Evolutionary conservation across 139 green algal genomes (phyloP).

Genomic region (Chlorella sp.): DNA sequence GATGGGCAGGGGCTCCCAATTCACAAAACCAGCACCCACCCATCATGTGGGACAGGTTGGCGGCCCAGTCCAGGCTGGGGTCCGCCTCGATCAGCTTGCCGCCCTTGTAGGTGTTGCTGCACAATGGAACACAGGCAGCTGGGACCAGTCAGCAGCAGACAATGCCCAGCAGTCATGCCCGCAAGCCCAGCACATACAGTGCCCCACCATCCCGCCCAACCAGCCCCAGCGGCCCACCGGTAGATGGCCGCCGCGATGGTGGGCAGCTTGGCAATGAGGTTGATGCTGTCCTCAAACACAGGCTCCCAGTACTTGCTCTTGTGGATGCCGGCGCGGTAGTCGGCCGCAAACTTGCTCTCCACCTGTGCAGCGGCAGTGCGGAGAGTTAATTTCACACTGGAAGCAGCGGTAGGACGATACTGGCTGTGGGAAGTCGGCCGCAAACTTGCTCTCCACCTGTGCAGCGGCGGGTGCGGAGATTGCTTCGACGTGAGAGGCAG

Average conservation of each 20-base stretch:
- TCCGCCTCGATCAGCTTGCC: constrained; percentile 69
- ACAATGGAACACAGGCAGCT: not conserved
- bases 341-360: constrained; percentile 84
- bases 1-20: not conserved
- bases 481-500: no score
- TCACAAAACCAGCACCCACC: no score
- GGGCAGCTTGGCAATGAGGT: constrained; percentile 97
- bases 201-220: no score
- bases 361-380: no score
- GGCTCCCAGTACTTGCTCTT: constrained; percentile 92
- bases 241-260: constrained; percentile 92
- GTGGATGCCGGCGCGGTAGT: constrained; percentile 88
- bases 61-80: constrained; percentile 91
- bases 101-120: constrained; percentile 67
- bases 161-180: no score
- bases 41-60: constrained; percentile 97
- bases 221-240: constrained; percentile 35
- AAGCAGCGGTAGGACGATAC: no score
- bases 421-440: constrained; percentile 87
- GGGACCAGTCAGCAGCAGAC: not conserved
- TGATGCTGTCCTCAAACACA: constrained; percentile 91
- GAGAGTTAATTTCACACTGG: no score
- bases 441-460: constrained; percentile 90
- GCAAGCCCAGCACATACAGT: not conserved
- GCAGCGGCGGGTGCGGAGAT: no score